Percentiles rank a stretch among this genome's conserved stretches.
Conservation (phyloP, 495 filamentous ascomycete species). For the Chaetomium fimeti region DNA sequence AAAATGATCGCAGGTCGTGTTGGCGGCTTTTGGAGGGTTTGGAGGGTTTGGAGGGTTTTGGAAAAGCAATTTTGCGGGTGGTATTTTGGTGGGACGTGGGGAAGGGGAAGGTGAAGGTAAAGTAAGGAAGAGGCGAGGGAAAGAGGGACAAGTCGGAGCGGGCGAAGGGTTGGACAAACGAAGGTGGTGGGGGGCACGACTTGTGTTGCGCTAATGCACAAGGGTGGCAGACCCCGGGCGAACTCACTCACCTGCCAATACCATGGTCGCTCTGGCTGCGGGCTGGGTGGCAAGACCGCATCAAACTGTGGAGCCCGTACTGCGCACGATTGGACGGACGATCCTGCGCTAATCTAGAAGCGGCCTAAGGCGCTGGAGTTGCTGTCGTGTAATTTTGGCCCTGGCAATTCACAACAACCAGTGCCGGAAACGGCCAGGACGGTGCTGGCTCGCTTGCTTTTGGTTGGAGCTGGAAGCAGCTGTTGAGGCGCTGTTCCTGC, state of each 20-base stretch:
- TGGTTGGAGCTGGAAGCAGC: conserved; percentile 21
- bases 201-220: conserved; percentile 38
- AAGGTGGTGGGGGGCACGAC: conserved; percentile 34
- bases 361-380: conserved; percentile 24
- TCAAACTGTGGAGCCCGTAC: conserved; percentile 25
- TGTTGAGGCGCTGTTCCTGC: conserved; percentile 19
- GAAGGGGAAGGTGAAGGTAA: conserved; percentile 30
- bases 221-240: conserved; percentile 40
- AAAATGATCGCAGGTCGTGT: conserved; percentile 11
- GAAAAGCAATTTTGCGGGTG: conserved; percentile 24
- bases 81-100: conserved; percentile 31
- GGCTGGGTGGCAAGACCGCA: conserved; percentile 36
- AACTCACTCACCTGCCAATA: conserved; percentile 35
- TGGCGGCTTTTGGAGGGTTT: conserved; percentile 16
- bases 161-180: conserved; percentile 42
- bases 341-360: conserved; percentile 21
- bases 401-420: conserved; percentile 31
- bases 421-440: conserved; percentile 37
- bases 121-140: conserved; percentile 38
- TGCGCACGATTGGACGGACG: conserved; percentile 30
- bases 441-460: conserved; percentile 21
- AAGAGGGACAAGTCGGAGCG: conserved; percentile 40
- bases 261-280: conserved; percentile 35
- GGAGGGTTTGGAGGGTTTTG: too few species aligned
- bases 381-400: conserved; percentile 43